phyloP scores from a whole-genome alignment of 2,329 filamentous ascomycete genomes.

The Rhynchosporium secalis region DNA sequence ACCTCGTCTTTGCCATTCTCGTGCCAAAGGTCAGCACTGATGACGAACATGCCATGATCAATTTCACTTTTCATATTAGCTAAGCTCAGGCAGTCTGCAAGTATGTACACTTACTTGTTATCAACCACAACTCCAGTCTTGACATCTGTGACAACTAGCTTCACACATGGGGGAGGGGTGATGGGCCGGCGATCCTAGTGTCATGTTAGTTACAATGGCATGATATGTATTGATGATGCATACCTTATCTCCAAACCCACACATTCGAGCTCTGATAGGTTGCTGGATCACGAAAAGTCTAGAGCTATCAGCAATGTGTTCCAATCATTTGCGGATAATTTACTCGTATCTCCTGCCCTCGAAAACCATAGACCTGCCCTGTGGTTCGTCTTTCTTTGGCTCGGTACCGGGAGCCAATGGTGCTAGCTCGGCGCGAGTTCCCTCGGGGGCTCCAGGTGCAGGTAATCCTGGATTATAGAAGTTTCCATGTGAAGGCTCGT shows the following conservation, averaged over 20 bases:
- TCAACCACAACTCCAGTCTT: slow-evolving; percentile 78
- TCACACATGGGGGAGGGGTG: slow-evolving; percentile 90
- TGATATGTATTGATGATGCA: slow-evolving; percentile 20
- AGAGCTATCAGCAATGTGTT: slow-evolving; percentile 32
- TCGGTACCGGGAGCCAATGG: slow-evolving; percentile 27
- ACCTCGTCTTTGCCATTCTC: slow-evolving; percentile 61
- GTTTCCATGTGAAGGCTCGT: slow-evolving; percentile 26
- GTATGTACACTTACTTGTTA: slow-evolving; percentile 62
- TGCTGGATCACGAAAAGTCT: slow-evolving; percentile 85
- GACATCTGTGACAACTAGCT: slow-evolving; percentile 75
- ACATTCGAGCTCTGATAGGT: slow-evolving; percentile 92
- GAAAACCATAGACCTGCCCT: slow-evolving; percentile 24
- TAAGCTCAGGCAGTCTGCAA: not conserved
- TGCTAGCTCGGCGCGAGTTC: slow-evolving; percentile 17
- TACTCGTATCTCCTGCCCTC: slow-evolving; percentile 38
- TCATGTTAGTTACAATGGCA: not conserved
- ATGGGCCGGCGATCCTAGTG: slow-evolving; percentile 86
- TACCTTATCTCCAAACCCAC: slow-evolving; percentile 97
- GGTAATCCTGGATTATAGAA: slow-evolving; percentile 19
- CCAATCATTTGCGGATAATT: slow-evolving; percentile 14
- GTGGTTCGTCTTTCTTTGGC: slow-evolving; percentile 25
- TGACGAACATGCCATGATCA: slow-evolving; percentile 66
- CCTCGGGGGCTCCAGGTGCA: slow-evolving; percentile 26
- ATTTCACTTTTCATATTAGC: slow-evolving; percentile 55
- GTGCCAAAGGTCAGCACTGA: slow-evolving; percentile 70